A percentile compares a stretch with the other conserved stretches of the same genome.
Evolutionary conservation across 129 eudicot genomes (phyloP).

Genomic region (Gnaphalium uliginosum): DNA sequence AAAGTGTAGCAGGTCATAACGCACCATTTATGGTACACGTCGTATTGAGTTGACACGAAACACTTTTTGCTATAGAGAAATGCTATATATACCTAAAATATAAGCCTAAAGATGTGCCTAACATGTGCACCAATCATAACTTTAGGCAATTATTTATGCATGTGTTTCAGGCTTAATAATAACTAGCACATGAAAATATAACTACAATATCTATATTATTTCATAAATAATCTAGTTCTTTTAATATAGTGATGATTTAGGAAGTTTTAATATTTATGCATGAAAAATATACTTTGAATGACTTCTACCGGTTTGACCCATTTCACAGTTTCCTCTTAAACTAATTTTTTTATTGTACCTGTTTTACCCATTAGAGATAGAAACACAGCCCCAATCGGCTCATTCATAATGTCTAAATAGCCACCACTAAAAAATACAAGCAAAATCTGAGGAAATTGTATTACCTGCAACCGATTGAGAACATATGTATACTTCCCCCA

Average conservation of each 20-base stretch:
- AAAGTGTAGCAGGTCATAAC: neutral
- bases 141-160: too few species aligned
- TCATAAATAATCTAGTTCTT: neutral
- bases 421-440: neutral
- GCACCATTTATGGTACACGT: neutral
- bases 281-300: neutral
- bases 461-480: constrained; percentile 93
- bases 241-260: neutral
- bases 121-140: too few species aligned
- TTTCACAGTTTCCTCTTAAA: neutral
- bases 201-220: neutral
- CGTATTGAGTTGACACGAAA: neutral
- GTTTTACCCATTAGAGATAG: neutral
- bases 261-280: neutral
- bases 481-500: constrained; percentile 98
- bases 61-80: neutral
- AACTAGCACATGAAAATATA: neutral
- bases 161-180: too few species aligned
- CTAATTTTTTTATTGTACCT: neutral
- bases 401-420: neutral
- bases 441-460: neutral
- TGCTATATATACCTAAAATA: too few species aligned
- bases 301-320: neutral
- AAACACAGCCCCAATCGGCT: neutral
- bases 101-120: too few species aligned